These are phyloP conservation scores for Porodaedalea pini DNA, from an alignment of 1,284 basidiomycete species.

Conservation along the genomic window DNA sequence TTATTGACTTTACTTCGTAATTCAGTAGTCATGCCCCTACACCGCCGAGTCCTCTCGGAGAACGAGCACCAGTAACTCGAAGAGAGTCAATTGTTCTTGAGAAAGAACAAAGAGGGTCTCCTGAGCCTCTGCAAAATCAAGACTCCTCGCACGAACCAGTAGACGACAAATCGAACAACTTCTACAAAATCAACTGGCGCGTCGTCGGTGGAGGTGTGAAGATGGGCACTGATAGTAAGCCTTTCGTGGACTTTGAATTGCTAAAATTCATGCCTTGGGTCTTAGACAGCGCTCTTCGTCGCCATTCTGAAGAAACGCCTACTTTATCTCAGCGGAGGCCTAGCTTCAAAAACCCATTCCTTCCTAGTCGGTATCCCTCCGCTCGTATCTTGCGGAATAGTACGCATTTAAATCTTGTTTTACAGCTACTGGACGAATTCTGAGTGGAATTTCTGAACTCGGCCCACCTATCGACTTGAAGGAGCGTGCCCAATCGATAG, in stretches of 20 bases:
- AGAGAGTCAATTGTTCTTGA: background rate
- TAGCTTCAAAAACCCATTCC: slow-evolving; percentile 1
- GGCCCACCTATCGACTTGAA: background rate
- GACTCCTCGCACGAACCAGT: background rate
- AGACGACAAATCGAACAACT: slow-evolving; percentile 2
- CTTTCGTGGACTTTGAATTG: background rate
- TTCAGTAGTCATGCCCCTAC: background rate
- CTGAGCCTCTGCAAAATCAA: background rate
- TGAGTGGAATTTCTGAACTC: background rate
- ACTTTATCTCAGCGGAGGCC: background rate
- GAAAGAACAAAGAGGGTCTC: background rate
- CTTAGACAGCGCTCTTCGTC: slow-evolving; percentile 3
- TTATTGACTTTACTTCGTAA: background rate
- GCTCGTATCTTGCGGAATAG: background rate
- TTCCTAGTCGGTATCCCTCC: background rate
- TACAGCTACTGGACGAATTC: background rate
- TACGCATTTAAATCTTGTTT: too few species aligned
- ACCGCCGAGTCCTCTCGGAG: background rate
- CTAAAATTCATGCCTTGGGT: too few species aligned
- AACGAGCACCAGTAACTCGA: background rate
- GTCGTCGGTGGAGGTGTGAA: slow-evolving; percentile 17
- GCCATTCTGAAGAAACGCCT: slow-evolving; percentile 6
- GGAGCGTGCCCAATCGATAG: background rate
- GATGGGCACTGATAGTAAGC: slow-evolving; percentile 8
- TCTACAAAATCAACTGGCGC: slow-evolving; percentile 17